These are phyloP conservation scores for Alternaria viburni DNA, from an alignment of 2,329 filamentous ascomycete species.

Conservation along the genomic window DNA sequence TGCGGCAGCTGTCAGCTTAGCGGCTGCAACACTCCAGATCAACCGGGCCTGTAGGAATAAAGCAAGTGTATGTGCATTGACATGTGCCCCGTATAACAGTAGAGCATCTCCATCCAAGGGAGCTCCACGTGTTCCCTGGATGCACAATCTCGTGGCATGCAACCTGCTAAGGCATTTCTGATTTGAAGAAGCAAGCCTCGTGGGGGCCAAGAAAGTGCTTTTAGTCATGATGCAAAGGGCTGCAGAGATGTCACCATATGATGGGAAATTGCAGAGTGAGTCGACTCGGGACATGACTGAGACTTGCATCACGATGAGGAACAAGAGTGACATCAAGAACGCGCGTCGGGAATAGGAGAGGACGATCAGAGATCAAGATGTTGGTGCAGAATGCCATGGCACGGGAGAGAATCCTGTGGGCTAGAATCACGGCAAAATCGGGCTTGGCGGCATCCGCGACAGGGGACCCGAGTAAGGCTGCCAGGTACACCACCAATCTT, in stretches of 20 bases:
- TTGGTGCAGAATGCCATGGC: background rate
- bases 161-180: background rate
- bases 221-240: background rate
- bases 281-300: background rate
- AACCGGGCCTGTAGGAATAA: background rate
- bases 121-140: background rate
- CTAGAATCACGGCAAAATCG: background rate
- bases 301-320: background rate
- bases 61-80: background rate
- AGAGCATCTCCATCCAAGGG: background rate
- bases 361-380: background rate
- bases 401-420: background rate
- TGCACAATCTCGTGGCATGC: background rate
- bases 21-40: background rate
- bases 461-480: background rate
- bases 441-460: slow-evolving; percentile 1
- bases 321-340: background rate
- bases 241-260: background rate
- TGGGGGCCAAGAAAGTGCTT: background rate
- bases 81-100: background rate
- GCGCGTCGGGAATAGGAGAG: background rate
- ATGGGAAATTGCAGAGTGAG: background rate
- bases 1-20: background rate
- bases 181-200: background rate
- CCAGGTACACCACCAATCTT: background rate